Percentiles rank a stretch among this genome's conserved stretches.
These are phyloP conservation scores for Aspergillus fijiensis DNA, from an alignment of 2,329 filamentous ascomycete species.

Conservation along the genomic window DNA sequence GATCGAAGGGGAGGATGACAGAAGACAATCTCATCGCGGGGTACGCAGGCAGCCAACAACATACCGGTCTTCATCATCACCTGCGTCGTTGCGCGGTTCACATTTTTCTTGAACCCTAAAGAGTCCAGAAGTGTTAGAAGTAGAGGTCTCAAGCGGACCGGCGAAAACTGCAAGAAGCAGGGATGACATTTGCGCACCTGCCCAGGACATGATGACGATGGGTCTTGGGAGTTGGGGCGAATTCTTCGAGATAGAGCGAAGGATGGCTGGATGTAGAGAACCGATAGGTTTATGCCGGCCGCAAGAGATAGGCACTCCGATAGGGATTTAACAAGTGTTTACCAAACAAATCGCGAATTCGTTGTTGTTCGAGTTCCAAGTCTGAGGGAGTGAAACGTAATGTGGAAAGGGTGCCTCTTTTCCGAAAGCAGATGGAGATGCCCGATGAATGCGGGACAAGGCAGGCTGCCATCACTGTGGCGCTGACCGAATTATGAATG, in stretches of 20 bases:
- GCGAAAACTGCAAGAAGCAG: not conserved
- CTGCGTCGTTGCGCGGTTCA: conserved; percentile 97
- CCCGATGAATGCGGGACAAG: conserved; percentile 16
- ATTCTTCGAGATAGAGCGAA: not conserved
- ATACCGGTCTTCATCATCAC: conserved; percentile 99
- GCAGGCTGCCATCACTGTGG: conserved; percentile 9
- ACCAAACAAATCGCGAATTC: not conserved
- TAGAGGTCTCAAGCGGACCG: not conserved
- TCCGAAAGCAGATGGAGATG: conserved; percentile 10
- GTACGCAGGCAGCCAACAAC: conserved; percentile 28
- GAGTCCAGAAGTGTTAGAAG: conserved; percentile 6
- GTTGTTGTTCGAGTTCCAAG: not conserved
- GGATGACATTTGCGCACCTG: conserved; percentile 51
- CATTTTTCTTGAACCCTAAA: conserved; percentile 87
- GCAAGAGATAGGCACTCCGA: not conserved
- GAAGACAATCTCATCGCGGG: conserved; percentile 9
- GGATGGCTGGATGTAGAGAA: not conserved
- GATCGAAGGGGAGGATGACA: not conserved
- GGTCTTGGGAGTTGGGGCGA: not conserved
- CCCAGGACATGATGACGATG: conserved; percentile 64
- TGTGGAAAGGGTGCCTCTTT: not conserved
- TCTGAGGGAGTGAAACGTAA: too few relatives aligned
- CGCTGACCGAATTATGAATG: not conserved
- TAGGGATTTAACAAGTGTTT: not conserved
- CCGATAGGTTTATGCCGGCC: not conserved